A percentile compares a stretch with the other conserved stretches of the same genome.
Conservation (phyloP, 2,329 filamentous ascomycete genomes). For the Cordyceps cicadae region DNA sequence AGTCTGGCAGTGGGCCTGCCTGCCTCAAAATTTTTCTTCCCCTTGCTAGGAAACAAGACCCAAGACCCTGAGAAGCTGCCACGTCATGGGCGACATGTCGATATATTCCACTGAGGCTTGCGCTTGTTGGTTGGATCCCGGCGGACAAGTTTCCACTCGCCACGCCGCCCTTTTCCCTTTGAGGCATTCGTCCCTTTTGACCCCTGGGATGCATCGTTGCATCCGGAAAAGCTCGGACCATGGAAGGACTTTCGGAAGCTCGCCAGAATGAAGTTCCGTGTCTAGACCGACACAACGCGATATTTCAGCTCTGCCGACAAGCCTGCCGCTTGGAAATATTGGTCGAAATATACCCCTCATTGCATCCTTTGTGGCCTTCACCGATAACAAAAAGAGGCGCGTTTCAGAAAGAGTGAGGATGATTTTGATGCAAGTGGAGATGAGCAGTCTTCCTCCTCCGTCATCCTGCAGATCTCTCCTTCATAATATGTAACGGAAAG, state of each 20-base stretch:
- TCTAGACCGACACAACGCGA: neutral
- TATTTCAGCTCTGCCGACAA: neutral
- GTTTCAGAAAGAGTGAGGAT: neutral
- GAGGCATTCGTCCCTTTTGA: neutral
- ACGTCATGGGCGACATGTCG: slow-evolving; percentile 1
- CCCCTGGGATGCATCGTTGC: neutral
- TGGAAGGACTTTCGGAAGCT: slow-evolving; percentile 6
- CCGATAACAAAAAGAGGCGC: neutral
- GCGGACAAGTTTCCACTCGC: neutral
- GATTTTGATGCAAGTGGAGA: neutral
- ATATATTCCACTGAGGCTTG: neutral
- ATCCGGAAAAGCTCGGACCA: slow-evolving; percentile 9
- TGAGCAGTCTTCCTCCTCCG: no score
- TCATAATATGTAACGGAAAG: neutral
- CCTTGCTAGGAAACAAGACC: neutral
- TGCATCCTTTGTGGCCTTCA: neutral
- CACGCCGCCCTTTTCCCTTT: neutral
- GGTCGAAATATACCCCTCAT: neutral
- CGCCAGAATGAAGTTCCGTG: neutral
- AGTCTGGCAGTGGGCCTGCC: slow-evolving; percentile 2
- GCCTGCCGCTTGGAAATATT: neutral
- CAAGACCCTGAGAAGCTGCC: neutral
- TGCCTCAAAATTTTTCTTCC: neutral
- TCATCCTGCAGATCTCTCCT: neutral
- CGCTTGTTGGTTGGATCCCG: neutral